These are phyloP conservation scores for Pichia gijzeniarum DNA, from an alignment of 805 yeast genomes.

Conservation along the genomic window DNA sequence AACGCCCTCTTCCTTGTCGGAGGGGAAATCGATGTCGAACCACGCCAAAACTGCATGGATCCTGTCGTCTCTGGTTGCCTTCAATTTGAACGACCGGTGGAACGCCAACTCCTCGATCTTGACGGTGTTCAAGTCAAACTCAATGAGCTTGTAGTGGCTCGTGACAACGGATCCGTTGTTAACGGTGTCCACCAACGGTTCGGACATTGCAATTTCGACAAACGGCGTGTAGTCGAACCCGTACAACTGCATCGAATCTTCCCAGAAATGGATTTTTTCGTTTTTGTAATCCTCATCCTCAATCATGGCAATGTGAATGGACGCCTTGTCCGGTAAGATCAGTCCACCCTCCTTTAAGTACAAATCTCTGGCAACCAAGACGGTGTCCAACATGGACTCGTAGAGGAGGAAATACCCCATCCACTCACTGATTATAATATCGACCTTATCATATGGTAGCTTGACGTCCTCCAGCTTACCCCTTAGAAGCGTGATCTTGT, in stretches of 20 bases:
- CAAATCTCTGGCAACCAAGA: slow-evolving; percentile 86
- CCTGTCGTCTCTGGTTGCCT: slow-evolving; percentile 70
- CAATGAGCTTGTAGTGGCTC: slow-evolving; percentile 62
- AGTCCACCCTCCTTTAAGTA: slow-evolving; percentile 80
- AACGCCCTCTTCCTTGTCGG: slow-evolving; percentile 41
- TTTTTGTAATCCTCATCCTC: slow-evolving; percentile 90
- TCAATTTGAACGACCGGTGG: slow-evolving; percentile 58
- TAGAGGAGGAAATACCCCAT: slow-evolving; percentile 96
- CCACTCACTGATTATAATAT: slow-evolving; percentile 96
- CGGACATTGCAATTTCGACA: slow-evolving; percentile 76
- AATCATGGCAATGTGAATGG: slow-evolving; percentile 83
- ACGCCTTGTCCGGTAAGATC: slow-evolving; percentile 90
- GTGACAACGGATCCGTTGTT: slow-evolving; percentile 69
- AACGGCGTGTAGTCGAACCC: slow-evolving; percentile 96
- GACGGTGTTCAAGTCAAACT: slow-evolving; percentile 86
- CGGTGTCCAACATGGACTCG: slow-evolving; percentile 98
- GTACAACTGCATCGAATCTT: slow-evolving; percentile 61
- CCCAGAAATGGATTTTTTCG: slow-evolving; percentile 92
- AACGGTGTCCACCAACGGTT: slow-evolving; percentile 95
- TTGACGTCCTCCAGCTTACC: slow-evolving; percentile 93
- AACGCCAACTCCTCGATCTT: slow-evolving; percentile 77
- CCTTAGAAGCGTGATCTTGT: slow-evolving; percentile 78
- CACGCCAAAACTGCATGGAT: slow-evolving; percentile 89
- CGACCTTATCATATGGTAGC: slow-evolving; percentile 83
- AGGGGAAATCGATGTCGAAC: slow-evolving; percentile 90